Conservation (phyloP, 805 yeast species). For the Nakazawaea populi region DNA sequence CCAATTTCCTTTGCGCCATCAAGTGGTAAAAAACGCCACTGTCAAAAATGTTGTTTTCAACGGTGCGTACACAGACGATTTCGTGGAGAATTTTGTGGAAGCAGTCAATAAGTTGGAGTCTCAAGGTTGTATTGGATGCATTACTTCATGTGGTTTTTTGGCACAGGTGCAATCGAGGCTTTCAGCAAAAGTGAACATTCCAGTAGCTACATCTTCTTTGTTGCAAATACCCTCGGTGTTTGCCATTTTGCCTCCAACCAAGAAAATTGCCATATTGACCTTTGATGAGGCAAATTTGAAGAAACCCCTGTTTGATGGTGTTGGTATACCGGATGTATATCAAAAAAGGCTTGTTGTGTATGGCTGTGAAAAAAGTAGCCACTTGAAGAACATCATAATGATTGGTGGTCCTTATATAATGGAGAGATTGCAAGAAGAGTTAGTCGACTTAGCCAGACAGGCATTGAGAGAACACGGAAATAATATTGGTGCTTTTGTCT, state of each 20-base stretch:
- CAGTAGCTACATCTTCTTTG: slow-evolving; percentile 27
- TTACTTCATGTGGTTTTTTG: slow-evolving; percentile 30
- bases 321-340: slow-evolving; percentile 22
- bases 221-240: slow-evolving; percentile 24
- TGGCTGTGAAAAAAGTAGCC: slow-evolving; percentile 19
- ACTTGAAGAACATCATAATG: slow-evolving; percentile 20
- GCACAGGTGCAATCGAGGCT: slow-evolving; percentile 24
- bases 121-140: slow-evolving; percentile 27
- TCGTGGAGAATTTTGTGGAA: slow-evolving; percentile 21
- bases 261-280: slow-evolving; percentile 24
- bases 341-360: slow-evolving; percentile 14
- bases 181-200: slow-evolving; percentile 19
- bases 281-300: slow-evolving; percentile 22
- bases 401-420: slow-evolving; percentile 20
- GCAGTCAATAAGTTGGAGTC: slow-evolving; percentile 20
- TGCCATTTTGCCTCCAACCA: slow-evolving; percentile 14
- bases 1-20: slow-evolving; percentile 21
- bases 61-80: slow-evolving; percentile 18
- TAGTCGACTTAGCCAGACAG: slow-evolving; percentile 18
- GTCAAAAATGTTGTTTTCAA: slow-evolving; percentile 21
- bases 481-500: slow-evolving; percentile 22
- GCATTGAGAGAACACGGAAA: slow-evolving; percentile 16
- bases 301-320: slow-evolving; percentile 22
- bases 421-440: slow-evolving; percentile 20
- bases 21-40: slow-evolving; percentile 19